Conservation (phyloP, 2,329 filamentous ascomycete species). For the Trichophyton schoenleinii region DNA sequence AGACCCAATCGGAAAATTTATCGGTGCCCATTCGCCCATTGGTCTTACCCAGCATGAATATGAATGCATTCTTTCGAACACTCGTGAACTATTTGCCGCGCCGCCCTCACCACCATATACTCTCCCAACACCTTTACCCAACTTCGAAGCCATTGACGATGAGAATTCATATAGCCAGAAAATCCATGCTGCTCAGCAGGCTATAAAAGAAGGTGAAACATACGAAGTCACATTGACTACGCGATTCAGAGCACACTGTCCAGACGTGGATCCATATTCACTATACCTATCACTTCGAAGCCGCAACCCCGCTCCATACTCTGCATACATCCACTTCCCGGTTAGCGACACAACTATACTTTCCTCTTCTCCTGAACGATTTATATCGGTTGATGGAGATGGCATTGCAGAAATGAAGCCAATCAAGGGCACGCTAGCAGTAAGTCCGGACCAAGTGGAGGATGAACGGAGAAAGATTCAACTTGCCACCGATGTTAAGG, state of each 20-base stretch:
- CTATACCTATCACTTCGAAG: conserved; percentile 59
- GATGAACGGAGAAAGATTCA: conserved; percentile 48
- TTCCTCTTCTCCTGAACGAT: conserved; percentile 79
- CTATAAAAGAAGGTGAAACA: conserved; percentile 63
- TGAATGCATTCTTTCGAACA: conserved; percentile 1
- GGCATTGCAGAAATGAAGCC: conserved; percentile 55
- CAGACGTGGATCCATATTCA: conserved; percentile 12
- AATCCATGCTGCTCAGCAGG: conserved; percentile 56
- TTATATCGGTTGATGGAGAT: conserved; percentile 54
- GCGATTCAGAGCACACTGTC: conserved; percentile 51
- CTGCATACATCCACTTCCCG: conserved; percentile 64
- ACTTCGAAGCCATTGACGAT: conserved; percentile 15
- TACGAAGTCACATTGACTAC: conserved; percentile 79
- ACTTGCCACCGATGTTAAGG: conserved; percentile 69
- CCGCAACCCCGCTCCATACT: conserved; percentile 71
- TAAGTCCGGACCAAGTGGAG: conserved; percentile 55
- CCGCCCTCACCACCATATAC: conserved; percentile 2
- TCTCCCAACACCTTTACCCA: conserved; percentile 7
- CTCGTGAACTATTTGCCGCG: conserved; percentile 5
- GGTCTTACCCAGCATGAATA: conserved; percentile 9
- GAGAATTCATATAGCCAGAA: conserved; percentile 49
- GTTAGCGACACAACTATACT: conserved; percentile 50
- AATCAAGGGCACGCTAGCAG: conserved; percentile 94
- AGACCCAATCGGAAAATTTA: conserved; percentile 36
- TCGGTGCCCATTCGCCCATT: conserved; percentile 18